Evolutionary conservation across 2,329 filamentous ascomycete genomes (phyloP), one percentile per base, ranked within the genome.

Genomic region (Rosellinia necatrix): DNA sequence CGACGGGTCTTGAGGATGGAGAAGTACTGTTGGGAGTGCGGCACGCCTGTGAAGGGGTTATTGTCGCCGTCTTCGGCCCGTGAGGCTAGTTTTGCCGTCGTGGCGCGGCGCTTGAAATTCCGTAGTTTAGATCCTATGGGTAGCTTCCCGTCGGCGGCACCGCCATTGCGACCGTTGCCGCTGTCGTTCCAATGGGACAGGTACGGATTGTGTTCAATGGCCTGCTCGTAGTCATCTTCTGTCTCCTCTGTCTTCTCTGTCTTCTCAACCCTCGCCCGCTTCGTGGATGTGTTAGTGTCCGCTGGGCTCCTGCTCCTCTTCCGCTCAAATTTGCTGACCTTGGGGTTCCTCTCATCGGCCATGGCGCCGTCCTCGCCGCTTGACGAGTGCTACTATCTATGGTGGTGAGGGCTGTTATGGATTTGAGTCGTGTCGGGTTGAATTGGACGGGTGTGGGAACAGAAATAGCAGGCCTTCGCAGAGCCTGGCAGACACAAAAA

Each of bases 11-110:
- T 84, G 68, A 99, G 78, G 70, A 99, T 99, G 68, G 86, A 85
- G 74, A 97, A 91, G 79, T 99, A 99, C 69, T 89, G 86, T 64
- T 86, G 82, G 41, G 91, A 92, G 68, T 96, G 87, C 12, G 85
- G 79, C 55, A 82, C 78, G 58, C 87, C 86, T 44, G 87, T 99
- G 79, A 97, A 97, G 19, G 93, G 88, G 71, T 97, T 99, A 65
- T 80, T 74, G 17, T 91, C 88, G 12, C 87, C 84, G 75, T 96
- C 85, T 76, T 99, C 94, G 2, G 87, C 88, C 66, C 79, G 77
- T 62, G 80, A 75, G 3, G 91, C 92, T 75, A 91, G 82, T 59
- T 81, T 79, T 4, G 91, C 86, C 2, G 92, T 97, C 1, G 92
- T 96, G 55, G 85, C 76, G 73, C 96, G 92, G 63, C 90, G 86